phyloP scores from a whole-genome alignment of 805 yeast genomes.

The Zygotorulaspora chibaensis region DNA sequence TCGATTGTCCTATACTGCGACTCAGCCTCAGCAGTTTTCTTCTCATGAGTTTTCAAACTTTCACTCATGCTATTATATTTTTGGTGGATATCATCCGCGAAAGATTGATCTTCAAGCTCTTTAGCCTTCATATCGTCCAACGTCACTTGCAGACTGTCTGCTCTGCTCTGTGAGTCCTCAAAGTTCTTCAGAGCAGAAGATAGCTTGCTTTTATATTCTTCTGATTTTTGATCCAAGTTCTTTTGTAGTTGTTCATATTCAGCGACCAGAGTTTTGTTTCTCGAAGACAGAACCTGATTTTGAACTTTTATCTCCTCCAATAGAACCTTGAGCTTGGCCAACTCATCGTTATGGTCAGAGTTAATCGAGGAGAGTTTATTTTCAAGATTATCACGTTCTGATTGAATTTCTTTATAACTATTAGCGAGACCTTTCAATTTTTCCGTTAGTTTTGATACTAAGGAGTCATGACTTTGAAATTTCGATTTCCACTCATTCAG shows the following conservation, averaged over 20 bases:
- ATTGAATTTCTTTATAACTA: slow-evolving; percentile 28
- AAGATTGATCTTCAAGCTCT: slow-evolving; percentile 28
- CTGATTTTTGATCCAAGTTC: neutral
- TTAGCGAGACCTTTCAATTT: slow-evolving; percentile 44
- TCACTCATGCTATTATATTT: slow-evolving; percentile 33
- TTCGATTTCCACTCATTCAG: slow-evolving; percentile 24
- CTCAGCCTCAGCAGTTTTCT: neutral
- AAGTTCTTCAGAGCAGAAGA: neutral
- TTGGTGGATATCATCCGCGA: slow-evolving; percentile 19
- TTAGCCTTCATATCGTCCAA: slow-evolving; percentile 29
- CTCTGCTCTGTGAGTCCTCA: slow-evolving; percentile 10
- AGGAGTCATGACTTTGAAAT: slow-evolving; percentile 31
- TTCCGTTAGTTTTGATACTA: slow-evolving; percentile 42
- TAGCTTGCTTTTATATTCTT: slow-evolving; percentile 3
- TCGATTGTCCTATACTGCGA: neutral
- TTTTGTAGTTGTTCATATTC: slow-evolving; percentile 8
- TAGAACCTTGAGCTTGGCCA: slow-evolving; percentile 4
- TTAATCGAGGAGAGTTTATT: slow-evolving; percentile 11
- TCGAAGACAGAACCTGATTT: slow-evolving; percentile 9
- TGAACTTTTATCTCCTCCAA: slow-evolving; percentile 9
- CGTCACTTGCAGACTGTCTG: slow-evolving; percentile 25
- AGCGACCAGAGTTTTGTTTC: slow-evolving; percentile 7
- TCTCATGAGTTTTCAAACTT: slow-evolving; percentile 8
- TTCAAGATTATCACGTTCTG: slow-evolving; percentile 23
- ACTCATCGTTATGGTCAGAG: slow-evolving; percentile 12